A percentile compares a stretch with the other conserved stretches of the same genome.
Conservation (phyloP, 31 red algal genomes). For the Odonthalia washingtoniensis region DNA sequence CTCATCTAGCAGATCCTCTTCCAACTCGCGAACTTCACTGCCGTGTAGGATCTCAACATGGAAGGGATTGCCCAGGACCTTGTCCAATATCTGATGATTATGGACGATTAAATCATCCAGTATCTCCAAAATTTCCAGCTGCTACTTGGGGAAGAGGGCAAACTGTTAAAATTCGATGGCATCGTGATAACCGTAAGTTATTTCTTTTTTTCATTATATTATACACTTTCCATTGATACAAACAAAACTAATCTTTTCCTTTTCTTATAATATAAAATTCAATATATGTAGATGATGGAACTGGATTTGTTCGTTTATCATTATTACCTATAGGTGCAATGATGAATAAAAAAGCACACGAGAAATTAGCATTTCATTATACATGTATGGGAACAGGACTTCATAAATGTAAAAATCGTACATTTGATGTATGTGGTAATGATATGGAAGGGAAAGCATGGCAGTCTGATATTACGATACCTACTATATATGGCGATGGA, state of each 20-base stretch:
- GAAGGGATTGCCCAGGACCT: slow-evolving; percentile 58
- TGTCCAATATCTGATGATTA: slow-evolving; percentile 71
- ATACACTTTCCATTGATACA: no score
- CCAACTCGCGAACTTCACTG: slow-evolving; percentile 69
- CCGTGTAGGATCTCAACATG: slow-evolving; percentile 60
- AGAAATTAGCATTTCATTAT: slow-evolving; percentile 66
- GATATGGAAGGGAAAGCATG: slow-evolving; percentile 65
- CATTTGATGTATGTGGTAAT: slow-evolving; percentile 62
- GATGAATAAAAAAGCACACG: slow-evolving; percentile 69
- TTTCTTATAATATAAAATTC: no score
- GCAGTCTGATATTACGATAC: slow-evolving; percentile 56
- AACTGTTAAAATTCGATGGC: slow-evolving; percentile 52
- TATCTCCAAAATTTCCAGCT: slow-evolving; percentile 43
- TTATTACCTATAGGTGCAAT: slow-evolving; percentile 65
- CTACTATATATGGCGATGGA: slow-evolving; percentile 68
- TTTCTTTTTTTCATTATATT: no score
- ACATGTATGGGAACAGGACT: slow-evolving; percentile 70
- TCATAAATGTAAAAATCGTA: slow-evolving; percentile 54
- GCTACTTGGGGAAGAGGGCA: slow-evolving; percentile 70
- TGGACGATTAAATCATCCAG: slow-evolving; percentile 53
- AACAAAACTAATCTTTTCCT: no score
- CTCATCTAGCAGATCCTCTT: slow-evolving; percentile 68
- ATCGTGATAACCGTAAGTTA: slow-evolving; percentile 85
- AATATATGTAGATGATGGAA: slow-evolving; percentile 58
- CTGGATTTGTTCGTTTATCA: slow-evolving; percentile 75